Evolutionary conservation across 2,329 filamentous ascomycete species (phyloP), one percentile per base, ranked within the genome.

Genomic region (Chaetomiaceae sp.): DNA sequence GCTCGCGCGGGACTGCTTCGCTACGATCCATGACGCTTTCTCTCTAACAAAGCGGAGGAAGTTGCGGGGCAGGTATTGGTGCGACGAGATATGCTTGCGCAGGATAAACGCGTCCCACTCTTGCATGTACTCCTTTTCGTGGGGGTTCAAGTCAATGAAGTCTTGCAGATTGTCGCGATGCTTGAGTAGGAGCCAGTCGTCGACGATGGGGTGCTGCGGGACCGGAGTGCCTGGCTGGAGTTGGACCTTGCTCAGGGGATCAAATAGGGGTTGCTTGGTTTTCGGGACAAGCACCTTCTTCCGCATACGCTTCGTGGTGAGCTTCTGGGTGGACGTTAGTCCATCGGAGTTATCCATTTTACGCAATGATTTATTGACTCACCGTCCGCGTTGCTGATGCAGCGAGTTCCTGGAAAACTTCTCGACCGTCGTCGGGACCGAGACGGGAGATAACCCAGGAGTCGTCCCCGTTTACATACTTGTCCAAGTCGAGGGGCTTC

Each of bases 71-170:
- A 81, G 66, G 55, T 75, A 78, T 3, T 71, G 70, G 24, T 70
- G 69, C 4, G 75, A 73, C 5, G 72, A 74, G 38, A 79, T 62
- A 44, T 69, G 72, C 53, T 74, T 69, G 36, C 65, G 65, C 8
- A 76, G 68, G 38, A 78, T 71, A 53, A 74, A 79, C 1, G 70
- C 67, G 49, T 80, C 76, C 77, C 77, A 81, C 51, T 75, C 72
- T 54, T 70, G 68, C 45, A 81, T 75, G 48, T 75, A 81, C 50
- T 79, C 76, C 58, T 75, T 77, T 56, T 81, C 77, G 14, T 69
- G 64, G 3, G 65, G 58, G 11, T 71, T 71, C 20, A 81, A 69
- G 52, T 81, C 77, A 8, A 70, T 73, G 55, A 77, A 80, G 51
- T 81, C 78, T 22, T 69, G 67, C 44, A 81, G 72, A 43, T 71